These are phyloP conservation scores for Suillus bovinus DNA, from an alignment of 768 basidiomycete genomes.

Conservation along the genomic window DNA sequence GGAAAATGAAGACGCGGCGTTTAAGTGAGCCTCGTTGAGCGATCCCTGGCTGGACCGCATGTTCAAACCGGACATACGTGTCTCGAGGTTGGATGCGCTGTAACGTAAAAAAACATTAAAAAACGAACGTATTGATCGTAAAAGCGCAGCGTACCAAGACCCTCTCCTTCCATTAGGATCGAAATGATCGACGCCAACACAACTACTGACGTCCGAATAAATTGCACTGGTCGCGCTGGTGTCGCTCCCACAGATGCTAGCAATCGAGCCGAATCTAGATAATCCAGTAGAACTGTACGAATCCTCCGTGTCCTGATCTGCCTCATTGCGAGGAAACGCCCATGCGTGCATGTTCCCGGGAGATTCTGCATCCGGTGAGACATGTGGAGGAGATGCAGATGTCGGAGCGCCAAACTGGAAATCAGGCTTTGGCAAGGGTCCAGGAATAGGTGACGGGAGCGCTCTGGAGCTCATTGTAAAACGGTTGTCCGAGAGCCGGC, in stretches of 20 bases:
- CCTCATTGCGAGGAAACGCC: conserved; percentile 44
- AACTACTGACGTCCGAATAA: conserved; percentile 46
- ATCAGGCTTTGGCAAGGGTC: conserved; percentile 60
- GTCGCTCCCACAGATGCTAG: conserved; percentile 60
- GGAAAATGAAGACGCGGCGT: conserved; percentile 18
- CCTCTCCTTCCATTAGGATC: conserved; percentile 36
- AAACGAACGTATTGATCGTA: conserved; percentile 12
- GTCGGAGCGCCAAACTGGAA: conserved; percentile 66
- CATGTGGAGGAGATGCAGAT: conserved; percentile 43
- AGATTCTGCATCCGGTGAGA: conserved; percentile 46
- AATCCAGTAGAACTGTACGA: conserved; percentile 47
- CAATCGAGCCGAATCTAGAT: conserved; percentile 62
- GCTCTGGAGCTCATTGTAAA: conserved; percentile 50
- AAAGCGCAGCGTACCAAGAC: conserved; percentile 26
- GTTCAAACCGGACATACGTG: conserved; percentile 31
- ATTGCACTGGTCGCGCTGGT: conserved; percentile 52
- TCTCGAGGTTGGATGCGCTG: conserved; percentile 35
- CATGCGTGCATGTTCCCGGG: conserved; percentile 38
- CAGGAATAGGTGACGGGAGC: conserved; percentile 46
- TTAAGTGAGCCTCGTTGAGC: conserved; percentile 30
- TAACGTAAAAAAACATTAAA: conserved; percentile 11
- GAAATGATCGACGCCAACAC: conserved; percentile 33
- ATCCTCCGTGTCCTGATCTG: conserved; percentile 54
- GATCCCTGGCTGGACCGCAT: conserved; percentile 36
- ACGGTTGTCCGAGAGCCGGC: conserved; percentile 44